These are phyloP conservation scores for Lycium ferocissimum DNA, from an alignment of 257 asterid genomes.

Conservation along the genomic window DNA sequence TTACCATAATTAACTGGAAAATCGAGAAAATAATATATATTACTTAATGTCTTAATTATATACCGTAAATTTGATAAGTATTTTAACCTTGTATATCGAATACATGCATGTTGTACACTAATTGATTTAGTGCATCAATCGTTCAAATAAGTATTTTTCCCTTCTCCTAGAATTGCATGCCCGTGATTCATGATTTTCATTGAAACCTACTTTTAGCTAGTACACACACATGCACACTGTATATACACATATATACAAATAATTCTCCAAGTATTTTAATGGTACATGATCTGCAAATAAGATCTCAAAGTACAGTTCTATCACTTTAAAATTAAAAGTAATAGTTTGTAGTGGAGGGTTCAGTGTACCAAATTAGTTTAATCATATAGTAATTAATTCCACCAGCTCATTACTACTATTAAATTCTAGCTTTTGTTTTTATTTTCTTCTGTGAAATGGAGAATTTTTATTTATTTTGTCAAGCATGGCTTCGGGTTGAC, in stretches of 20 bases:
- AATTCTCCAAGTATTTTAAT: background rate
- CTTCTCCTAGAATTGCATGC: too few species aligned
- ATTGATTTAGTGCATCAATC: too few species aligned
- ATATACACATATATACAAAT: background rate
- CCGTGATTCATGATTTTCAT: too few species aligned
- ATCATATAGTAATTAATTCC: conserved; percentile 24
- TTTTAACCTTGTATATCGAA: background rate
- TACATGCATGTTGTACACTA: background rate
- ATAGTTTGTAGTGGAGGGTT: background rate
- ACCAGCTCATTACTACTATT: conserved; percentile 25
- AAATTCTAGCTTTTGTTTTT: background rate
- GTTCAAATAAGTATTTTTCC: too few species aligned
- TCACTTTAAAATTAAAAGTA: background rate
- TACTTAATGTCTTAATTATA: background rate
- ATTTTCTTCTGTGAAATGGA: background rate
- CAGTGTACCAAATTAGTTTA: conserved; percentile 9
- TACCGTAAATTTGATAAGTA: background rate
- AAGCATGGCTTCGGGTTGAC: background rate
- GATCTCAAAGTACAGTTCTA: conserved; percentile 1
- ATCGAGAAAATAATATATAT: background rate
- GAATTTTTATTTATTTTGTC: background rate
- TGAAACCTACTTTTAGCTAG: background rate
- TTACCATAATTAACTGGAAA: background rate
- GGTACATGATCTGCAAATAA: conserved; percentile 1
- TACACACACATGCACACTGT: background rate